Evolutionary conservation across 768 basidiomycete species (phyloP).

Genomic region (Hydnomerulius pinastri): DNA sequence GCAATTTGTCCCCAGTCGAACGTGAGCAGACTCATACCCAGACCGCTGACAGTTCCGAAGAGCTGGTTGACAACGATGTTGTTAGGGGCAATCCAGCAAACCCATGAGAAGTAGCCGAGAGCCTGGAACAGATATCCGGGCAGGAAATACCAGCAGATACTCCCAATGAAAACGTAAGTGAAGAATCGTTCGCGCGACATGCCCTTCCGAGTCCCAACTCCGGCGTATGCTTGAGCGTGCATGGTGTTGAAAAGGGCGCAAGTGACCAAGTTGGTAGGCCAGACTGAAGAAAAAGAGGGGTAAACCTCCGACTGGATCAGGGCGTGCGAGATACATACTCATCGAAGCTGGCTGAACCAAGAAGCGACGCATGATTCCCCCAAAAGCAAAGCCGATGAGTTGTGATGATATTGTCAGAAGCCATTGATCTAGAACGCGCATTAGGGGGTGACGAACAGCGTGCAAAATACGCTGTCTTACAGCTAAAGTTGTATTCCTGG

Average conservation of each 20-base stretch:
- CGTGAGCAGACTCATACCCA: constrained; percentile 75
- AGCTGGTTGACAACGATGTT: constrained; percentile 73
- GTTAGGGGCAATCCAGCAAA: constrained; percentile 70
- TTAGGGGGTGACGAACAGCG: background rate
- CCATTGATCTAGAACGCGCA: constrained; percentile 47
- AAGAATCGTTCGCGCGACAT: constrained; percentile 58
- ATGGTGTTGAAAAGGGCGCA: constrained; percentile 78
- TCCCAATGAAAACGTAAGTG: constrained; percentile 42
- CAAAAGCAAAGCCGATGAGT: constrained; percentile 63
- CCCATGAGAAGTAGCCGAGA: constrained; percentile 60
- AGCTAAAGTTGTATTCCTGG: constrained; percentile 54
- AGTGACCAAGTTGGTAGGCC: constrained; percentile 70
- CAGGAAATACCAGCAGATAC: constrained; percentile 54
- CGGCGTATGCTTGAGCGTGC: constrained; percentile 55
- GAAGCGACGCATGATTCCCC: constrained; percentile 61
- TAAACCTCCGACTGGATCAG: constrained; percentile 9
- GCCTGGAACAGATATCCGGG: constrained; percentile 77
- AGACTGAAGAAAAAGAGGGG: constrained; percentile 67
- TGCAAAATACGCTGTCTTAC: constrained; percentile 28
- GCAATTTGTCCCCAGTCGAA: constrained; percentile 84
- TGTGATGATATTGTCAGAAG: constrained; percentile 73
- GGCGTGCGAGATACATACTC: constrained; percentile 41
- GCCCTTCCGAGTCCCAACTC: constrained; percentile 45
- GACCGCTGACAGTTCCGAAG: constrained; percentile 59
- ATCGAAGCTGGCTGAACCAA: constrained; percentile 65